phyloP scores from a whole-genome alignment of 208 protist species.

The Endotrypanum monterogeii region DNA sequence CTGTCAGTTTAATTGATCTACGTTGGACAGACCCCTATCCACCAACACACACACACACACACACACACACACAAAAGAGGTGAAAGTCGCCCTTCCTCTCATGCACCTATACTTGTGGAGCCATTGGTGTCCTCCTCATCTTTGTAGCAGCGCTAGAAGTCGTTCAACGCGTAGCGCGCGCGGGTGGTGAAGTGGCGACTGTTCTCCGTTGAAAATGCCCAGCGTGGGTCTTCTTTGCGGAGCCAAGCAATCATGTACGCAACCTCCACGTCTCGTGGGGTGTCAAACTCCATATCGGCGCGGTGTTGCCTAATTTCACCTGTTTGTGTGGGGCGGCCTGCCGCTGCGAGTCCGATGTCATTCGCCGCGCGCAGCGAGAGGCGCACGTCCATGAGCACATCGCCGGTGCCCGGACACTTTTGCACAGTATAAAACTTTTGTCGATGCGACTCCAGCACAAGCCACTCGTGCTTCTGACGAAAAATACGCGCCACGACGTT shows the following conservation, averaged over 20 bases:
- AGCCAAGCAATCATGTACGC: constrained; percentile 93
- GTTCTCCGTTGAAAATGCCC: constrained; percentile 91
- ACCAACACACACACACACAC: too few relatives aligned
- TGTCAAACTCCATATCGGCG: constrained; percentile 88
- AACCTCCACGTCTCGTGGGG: constrained; percentile 82
- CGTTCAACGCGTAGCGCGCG: constrained; percentile 82
- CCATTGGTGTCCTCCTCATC: not conserved
- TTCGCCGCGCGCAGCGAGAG: constrained; percentile 84
- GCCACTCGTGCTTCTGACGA: constrained; percentile 90
- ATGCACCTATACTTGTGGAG: not conserved
- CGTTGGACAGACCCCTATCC: not conserved
- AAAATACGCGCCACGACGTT: constrained; percentile 70
- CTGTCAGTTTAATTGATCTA: not conserved
- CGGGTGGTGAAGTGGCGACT: constrained; percentile 84
- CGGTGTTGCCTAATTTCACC: constrained; percentile 86
- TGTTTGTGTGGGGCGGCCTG: constrained; percentile 72
- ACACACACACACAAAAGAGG: too few relatives aligned
- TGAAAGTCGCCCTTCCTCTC: not conserved
- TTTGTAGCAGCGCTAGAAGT: constrained; percentile 52
- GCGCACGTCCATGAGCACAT: constrained; percentile 85
- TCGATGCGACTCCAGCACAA: constrained; percentile 83
- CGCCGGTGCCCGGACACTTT: constrained; percentile 83
- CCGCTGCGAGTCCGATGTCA: constrained; percentile 78
- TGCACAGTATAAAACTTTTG: constrained; percentile 85
- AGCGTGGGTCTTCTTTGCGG: constrained; percentile 91